A percentile compares a stretch with the other conserved stretches of the same genome.
Conservation (phyloP, 768 basidiomycete genomes). For the Imleria badia region DNA sequence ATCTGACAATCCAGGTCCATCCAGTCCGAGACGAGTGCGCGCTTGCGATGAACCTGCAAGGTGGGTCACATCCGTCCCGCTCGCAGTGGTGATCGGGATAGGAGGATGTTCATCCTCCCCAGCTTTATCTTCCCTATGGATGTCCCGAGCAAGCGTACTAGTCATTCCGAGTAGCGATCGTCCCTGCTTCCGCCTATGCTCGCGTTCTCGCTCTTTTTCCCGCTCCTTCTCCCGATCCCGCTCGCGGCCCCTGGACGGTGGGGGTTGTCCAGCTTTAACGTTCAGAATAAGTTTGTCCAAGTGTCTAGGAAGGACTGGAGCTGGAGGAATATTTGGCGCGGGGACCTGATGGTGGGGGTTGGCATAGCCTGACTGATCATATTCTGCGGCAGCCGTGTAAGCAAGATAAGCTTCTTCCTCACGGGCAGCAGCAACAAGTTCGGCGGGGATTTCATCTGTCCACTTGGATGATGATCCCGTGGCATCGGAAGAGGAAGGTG, state of each 20-base stretch:
- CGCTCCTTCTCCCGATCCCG: conserved; percentile 37
- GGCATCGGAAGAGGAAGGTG: conserved; percentile 27
- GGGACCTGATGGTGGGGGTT: conserved; percentile 44
- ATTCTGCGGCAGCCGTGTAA: conserved; percentile 31
- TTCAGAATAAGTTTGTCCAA: conserved; percentile 95
- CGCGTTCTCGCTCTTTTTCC: conserved; percentile 34
- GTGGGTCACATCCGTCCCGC: conserved; percentile 39
- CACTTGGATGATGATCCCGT: conserved; percentile 46
- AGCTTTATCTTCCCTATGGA: conserved; percentile 23
- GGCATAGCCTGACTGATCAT: conserved; percentile 34
- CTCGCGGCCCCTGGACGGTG: conserved; percentile 32
- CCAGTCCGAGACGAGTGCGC: conserved; percentile 35
- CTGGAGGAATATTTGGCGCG: conserved; percentile 81
- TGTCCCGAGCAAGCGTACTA: conserved; percentile 31
- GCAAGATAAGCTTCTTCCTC: conserved; percentile 80
- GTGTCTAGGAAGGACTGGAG: conserved; percentile 85
- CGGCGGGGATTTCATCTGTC: conserved; percentile 78
- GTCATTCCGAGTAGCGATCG: conserved; percentile 37
- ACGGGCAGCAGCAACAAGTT: conserved; percentile 73
- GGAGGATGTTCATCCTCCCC: conserved; percentile 22
- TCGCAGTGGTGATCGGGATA: conserved; percentile 39
- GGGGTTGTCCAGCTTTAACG: conserved; percentile 35
- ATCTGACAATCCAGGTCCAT: conserved; percentile 59
- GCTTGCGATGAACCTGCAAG: conserved; percentile 22
- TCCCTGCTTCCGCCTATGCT: conserved; percentile 31